Evolutionary conservation across 2,329 filamentous ascomycete genomes (phyloP), one percentile per base, ranked within the genome.

Genomic region (Rhinocladiella similis): DNA sequence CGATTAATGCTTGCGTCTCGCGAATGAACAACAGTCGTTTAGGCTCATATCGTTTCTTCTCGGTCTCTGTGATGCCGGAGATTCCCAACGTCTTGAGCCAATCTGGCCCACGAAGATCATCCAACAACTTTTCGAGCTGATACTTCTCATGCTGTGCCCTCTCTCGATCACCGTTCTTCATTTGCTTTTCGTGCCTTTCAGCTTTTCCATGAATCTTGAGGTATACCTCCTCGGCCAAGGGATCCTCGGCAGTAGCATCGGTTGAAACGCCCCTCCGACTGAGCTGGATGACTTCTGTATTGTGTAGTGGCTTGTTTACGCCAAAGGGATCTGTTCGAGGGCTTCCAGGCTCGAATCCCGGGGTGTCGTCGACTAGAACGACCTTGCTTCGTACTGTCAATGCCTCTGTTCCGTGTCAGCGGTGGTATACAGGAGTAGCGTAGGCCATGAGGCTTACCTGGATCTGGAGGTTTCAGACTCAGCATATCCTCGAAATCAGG

Each of bases 1-100:
- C 85, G 18, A 97, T 80, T 27, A 97, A 86, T 0, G 82, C 81
- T 61, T 90, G 82, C 56, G 95, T 92, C 59, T 95, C 91, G 54
- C 81, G 83, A 65, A 97, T 88, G 69, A 97, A 96, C 70, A 93
- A 86, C 58, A 87, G 82, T 25, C 94, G 84, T 59, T 94, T 94
- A 2, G 88, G 86, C 72, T 96, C 91, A 72, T 91, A 97, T 27
- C 87, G 83, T 71, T 89, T 94, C 73, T 90, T 93, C 67, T 90
- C 90, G 19, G 85, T 85, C 68, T 97, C 92, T 0, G 91, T 95
- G 36, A 95, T 76, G 36, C 83, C 90, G 62, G 86, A 93, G 33
- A 97, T 88, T 22, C 93, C 94, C 85, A 99, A 91, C 3, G 92
- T 83, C 59, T 89, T 87, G 54, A 97, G 79, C 94, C 94, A 99